These are phyloP conservation scores for Xylogone sp. DNA, from an alignment of 2,329 filamentous ascomycete genomes.

Conservation along the genomic window DNA sequence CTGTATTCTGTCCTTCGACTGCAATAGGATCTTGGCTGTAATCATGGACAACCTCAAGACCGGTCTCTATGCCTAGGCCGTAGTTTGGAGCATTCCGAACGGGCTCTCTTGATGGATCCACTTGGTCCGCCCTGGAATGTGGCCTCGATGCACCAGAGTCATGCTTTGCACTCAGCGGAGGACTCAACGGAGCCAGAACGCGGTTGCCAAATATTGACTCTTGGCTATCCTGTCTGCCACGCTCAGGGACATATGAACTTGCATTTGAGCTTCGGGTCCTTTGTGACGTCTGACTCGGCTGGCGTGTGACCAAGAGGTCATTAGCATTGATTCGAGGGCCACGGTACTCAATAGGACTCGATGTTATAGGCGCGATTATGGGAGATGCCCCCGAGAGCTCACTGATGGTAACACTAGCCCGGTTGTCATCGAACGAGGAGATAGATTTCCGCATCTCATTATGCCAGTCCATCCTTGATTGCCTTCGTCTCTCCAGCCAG, in stretches of 20 bases:
- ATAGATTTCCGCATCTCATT: conserved; percentile 19
- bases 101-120: conserved; percentile 1
- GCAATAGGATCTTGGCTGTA: background rate
- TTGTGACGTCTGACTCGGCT: conserved; percentile 20
- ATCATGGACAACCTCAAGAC: conserved; percentile 18
- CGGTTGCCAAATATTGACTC: conserved; percentile 20
- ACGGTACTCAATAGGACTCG: conserved; percentile 17
- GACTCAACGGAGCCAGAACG: conserved; percentile 12
- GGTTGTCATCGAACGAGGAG: conserved; percentile 19
- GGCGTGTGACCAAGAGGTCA: conserved; percentile 17
- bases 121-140: background rate
- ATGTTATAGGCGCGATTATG: conserved; percentile 3
- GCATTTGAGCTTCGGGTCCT: conserved; percentile 16
- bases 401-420: conserved; percentile 7
- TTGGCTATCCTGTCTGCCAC: conserved; percentile 13
- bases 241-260: conserved; percentile 21
- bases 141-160: conserved; percentile 4
- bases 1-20: conserved; percentile 1
- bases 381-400: conserved; percentile 9
- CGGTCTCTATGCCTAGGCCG: conserved; percentile 18
- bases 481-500: conserved; percentile 20
- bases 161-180: conserved; percentile 14
- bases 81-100: conserved; percentile 18
- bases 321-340: conserved; percentile 19
- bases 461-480: conserved; percentile 19